A percentile compares a stretch with the other conserved stretches of the same genome.
Evolutionary conservation across 2,329 filamentous ascomycete genomes (phyloP).

Genomic region (Botrytis cinerea): DNA sequence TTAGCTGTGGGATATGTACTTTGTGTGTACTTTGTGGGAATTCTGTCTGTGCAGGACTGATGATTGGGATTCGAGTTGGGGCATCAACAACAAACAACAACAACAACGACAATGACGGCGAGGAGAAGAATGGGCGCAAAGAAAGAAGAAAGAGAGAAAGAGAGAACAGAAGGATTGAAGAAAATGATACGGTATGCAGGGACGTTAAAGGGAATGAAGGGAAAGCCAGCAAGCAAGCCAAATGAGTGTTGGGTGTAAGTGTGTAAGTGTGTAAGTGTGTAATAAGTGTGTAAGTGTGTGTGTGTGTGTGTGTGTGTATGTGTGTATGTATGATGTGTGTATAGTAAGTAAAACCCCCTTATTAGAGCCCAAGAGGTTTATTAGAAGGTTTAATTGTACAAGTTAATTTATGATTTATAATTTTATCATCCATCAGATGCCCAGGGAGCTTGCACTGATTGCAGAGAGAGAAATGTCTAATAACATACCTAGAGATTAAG

Average conservation of each 20-base stretch:
- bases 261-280: not conserved
- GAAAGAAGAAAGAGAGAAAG: not conserved
- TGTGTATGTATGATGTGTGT: not conserved
- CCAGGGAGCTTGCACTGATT: not conserved
- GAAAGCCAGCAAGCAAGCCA: not conserved
- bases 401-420: no score
- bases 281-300: no score
- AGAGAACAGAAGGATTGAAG: not conserved
- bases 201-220: not conserved
- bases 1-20: not conserved
- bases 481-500: not conserved
- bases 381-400: not conserved
- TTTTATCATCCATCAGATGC: not conserved
- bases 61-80: not conserved
- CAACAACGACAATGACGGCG: not conserved
- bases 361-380: not conserved
- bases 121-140: not conserved
- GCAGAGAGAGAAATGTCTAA: not conserved
- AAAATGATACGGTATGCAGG: not conserved
- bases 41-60: not conserved
- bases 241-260: not conserved
- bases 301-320: not conserved
- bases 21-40: not conserved
- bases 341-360: not conserved
- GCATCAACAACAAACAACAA: not conserved